Conservation (phyloP, 306 rosid genomes). For the Lathyrus oleraceus region DNA sequence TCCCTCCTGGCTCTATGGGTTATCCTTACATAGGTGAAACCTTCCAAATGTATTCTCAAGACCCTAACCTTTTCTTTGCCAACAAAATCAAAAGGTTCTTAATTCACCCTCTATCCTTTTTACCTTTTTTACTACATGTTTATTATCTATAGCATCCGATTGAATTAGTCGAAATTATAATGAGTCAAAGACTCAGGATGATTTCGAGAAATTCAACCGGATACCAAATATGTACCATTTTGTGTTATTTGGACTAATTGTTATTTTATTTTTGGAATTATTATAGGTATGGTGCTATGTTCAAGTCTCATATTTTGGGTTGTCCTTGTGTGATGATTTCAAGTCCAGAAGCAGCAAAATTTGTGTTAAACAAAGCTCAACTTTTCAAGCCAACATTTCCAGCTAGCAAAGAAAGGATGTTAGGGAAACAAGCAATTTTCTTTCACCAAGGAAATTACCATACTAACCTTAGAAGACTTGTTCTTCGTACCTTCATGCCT, state of each 20-base stretch:
- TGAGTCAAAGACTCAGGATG: no score
- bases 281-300: slow-evolving; percentile 77
- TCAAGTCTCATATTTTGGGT: slow-evolving; percentile 93
- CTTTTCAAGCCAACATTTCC: slow-evolving; percentile 96
- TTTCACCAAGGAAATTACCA: slow-evolving; percentile 92
- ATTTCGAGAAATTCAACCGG: no score
- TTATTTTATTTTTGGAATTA: background rate
- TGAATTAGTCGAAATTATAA: no score
- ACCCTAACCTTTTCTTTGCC: slow-evolving; percentile 86
- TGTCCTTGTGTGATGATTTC: slow-evolving; percentile 92
- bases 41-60: slow-evolving; percentile 90
- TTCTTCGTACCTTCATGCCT: slow-evolving; percentile 77
- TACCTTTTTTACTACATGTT: background rate
- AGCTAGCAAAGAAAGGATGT: slow-evolving; percentile 83
- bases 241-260: background rate
- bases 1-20: slow-evolving; percentile 92
- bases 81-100: slow-evolving; percentile 62
- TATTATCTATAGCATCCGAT: no score
- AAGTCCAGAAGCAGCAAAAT: slow-evolving; percentile 77
- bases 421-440: slow-evolving; percentile 85
- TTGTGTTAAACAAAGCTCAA: slow-evolving; percentile 66
- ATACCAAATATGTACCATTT: background rate
- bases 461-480: slow-evolving; percentile 75
- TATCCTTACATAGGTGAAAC: slow-evolving; percentile 96
- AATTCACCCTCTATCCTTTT: background rate